Evolutionary conservation across 2,329 filamentous ascomycete genomes (phyloP).

Genomic region (Immersiporthe knoxdaviesiana): DNA sequence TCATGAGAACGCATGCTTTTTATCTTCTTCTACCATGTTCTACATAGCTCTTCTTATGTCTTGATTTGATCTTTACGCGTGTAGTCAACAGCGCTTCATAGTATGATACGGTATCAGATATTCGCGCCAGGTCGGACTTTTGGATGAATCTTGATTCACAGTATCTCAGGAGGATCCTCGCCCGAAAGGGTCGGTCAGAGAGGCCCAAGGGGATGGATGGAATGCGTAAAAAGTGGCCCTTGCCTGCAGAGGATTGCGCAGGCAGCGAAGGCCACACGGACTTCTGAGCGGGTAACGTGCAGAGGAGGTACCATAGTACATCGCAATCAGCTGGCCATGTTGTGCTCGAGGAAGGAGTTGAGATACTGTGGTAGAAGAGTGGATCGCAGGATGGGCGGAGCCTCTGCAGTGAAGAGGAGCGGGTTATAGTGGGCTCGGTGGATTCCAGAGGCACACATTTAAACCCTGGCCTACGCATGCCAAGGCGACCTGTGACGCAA

Average conservation of each 20-base stretch:
- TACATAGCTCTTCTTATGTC: not conserved
- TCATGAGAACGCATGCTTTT: not conserved
- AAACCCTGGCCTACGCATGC: constrained; percentile 6
- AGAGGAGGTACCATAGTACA: not conserved
- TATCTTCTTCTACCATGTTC: not conserved
- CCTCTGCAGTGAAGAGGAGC: constrained; percentile 10
- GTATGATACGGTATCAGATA: no score
- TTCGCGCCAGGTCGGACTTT: not conserved
- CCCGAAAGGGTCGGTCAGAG: not conserved
- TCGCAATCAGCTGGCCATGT: not conserved
- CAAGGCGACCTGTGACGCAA: constrained; percentile 17
- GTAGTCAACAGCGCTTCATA: no score
- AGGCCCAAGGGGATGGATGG: not conserved
- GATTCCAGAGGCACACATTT: not conserved
- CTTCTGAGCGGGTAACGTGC: not conserved
- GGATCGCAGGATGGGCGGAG: not conserved
- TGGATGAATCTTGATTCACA: no score
- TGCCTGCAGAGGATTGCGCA: not conserved
- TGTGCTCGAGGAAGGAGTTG: constrained; percentile 2
- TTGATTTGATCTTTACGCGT: not conserved
- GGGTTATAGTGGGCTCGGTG: constrained; percentile 1
- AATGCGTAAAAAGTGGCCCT: not conserved
- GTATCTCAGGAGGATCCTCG: not conserved
- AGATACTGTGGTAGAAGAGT: constrained; percentile 1
- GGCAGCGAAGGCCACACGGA: not conserved